Evolutionary conservation across 2,329 filamentous ascomycete genomes (phyloP), one percentile per base, ranked within the genome.

Genomic region (Endoconidiophora polonica): DNA sequence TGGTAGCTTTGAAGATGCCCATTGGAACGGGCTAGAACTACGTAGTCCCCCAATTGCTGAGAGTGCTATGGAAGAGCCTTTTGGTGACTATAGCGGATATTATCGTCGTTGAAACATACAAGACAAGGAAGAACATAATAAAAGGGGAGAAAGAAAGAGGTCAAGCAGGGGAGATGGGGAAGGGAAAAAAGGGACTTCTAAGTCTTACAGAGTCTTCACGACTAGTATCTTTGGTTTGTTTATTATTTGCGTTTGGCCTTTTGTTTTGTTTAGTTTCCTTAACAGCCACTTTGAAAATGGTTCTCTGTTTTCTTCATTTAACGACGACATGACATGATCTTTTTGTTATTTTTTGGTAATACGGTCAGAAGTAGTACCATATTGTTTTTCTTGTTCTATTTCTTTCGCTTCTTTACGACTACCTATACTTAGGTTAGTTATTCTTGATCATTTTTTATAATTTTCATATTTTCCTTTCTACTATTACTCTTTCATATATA

Each of bases 11-110:
- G 20, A 46, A 7, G 44, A 46, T 16, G n/a, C 16, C 29, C 24
- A 20, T 3, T 46, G 44, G 44, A 29, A 29, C 10, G 44, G 44
- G 16, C 29, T 23, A 37, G 38, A 14, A n/a, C 33, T 46, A 20
- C 44, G 44, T 5, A 46, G 44, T 12, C 37, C 46, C 10, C 14
- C 46, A 7, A 48, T 48, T 48, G 46, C 38, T 1, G 37, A 42
- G 24, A 38, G 33, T 5, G 44, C 44, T 5, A 37, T 39, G 44
- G 44, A 46, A 10, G 33, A 38, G 33, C 36, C 33, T n/a, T 46
- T 46, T 43, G 22, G n/a, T 29, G 29, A 22, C n/a, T 16, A 37
- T 38, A 20, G 37, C 12, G 16, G 7, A 26, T 46, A 46, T 24
- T 46, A 49, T 14, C 22, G 24, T 2, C 22, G 44, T 23, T 52